A percentile compares a stretch with the other conserved stretches of the same genome.
These are phyloP conservation scores for Gossypium mustelinum DNA, from an alignment of 345 rosid species.

Conservation along the genomic window DNA sequence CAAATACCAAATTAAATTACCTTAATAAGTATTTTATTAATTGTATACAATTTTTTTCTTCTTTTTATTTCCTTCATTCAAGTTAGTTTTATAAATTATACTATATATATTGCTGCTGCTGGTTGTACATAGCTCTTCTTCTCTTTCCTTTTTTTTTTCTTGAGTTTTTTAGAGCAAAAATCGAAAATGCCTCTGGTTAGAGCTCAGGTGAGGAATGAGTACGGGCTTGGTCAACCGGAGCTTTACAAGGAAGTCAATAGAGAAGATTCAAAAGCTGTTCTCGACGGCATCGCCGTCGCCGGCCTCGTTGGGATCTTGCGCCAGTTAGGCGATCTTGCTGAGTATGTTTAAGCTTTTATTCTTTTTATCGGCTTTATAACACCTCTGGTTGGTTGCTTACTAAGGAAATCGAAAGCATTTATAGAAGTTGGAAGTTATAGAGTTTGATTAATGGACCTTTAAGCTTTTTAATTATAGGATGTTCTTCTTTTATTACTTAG, in stretches of 20 bases:
- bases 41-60: constrained; percentile 3
- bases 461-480: not conserved
- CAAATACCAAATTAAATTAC: not conserved
- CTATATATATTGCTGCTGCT: not conserved
- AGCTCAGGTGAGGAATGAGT: constrained; percentile 68
- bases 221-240: constrained; percentile 50
- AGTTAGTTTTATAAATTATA: not conserved
- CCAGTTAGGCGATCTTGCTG: constrained; percentile 97
- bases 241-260: constrained; percentile 46
- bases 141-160: not conserved
- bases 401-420: not conserved
- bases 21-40: not conserved
- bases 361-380: not conserved
- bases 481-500: not conserved
- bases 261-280: constrained; percentile 77
- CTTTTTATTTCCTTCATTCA: constrained; percentile 9
- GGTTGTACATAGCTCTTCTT: not conserved
- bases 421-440: not conserved
- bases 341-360: constrained; percentile 41
- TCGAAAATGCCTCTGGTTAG: constrained; percentile 64
- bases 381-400: not conserved
- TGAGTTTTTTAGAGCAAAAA: not conserved
- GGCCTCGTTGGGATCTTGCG: constrained; percentile 98
- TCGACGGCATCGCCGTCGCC: constrained; percentile 75
- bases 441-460: not conserved